Percentiles rank a stretch among this genome's conserved stretches.
phyloP scores from a whole-genome alignment of 2,329 filamentous ascomycete species.

The Colletotrichum horii region DNA sequence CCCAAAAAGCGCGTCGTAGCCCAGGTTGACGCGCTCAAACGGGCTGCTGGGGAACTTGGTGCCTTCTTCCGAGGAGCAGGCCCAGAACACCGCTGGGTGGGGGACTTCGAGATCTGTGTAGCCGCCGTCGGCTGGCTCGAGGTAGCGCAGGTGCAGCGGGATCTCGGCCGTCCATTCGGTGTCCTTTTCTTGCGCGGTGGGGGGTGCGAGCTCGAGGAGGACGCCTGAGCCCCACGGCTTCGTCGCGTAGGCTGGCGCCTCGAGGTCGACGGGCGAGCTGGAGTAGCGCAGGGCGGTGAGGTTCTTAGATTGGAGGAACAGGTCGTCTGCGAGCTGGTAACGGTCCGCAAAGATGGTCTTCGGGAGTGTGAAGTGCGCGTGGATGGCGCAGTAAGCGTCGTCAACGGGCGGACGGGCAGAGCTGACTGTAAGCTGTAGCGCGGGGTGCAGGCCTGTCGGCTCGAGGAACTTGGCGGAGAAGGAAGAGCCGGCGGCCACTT shows the following conservation, averaged over 20 bases:
- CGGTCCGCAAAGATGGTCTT: conserved; percentile 83
- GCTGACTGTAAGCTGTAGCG: conserved; percentile 70
- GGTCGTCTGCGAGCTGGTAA: conserved; percentile 78
- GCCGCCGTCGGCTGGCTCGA: conserved; percentile 65
- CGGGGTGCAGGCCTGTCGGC: conserved; percentile 85
- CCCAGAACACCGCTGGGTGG: conserved; percentile 90
- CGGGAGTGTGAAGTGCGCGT: conserved; percentile 84
- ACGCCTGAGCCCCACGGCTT: conserved; percentile 79
- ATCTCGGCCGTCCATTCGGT: conserved; percentile 70
- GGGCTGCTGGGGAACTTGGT: conserved; percentile 77
- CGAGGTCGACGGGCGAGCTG: conserved; percentile 82
- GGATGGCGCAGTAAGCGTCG: conserved; percentile 69
- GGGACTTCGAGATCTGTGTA: conserved; percentile 66
- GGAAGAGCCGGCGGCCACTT: conserved; percentile 37
- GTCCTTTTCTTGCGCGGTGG: conserved; percentile 39
- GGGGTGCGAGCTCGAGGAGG: conserved; percentile 74
- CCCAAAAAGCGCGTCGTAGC: conserved; percentile 83
- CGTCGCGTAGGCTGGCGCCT: conserved; percentile 85
- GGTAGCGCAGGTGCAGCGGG: conserved; percentile 86
- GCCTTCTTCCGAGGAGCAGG: conserved; percentile 72
- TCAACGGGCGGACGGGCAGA: conserved; percentile 54
- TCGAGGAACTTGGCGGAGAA: conserved; percentile 70
- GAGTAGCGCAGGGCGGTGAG: conserved; percentile 71
- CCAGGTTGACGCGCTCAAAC: conserved; percentile 84
- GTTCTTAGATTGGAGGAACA: conserved; percentile 84